A percentile compares a stretch with the other conserved stretches of the same genome.
Evolutionary conservation across 257 asterid genomes (phyloP).

Genomic region (Solanum sejunctum): DNA sequence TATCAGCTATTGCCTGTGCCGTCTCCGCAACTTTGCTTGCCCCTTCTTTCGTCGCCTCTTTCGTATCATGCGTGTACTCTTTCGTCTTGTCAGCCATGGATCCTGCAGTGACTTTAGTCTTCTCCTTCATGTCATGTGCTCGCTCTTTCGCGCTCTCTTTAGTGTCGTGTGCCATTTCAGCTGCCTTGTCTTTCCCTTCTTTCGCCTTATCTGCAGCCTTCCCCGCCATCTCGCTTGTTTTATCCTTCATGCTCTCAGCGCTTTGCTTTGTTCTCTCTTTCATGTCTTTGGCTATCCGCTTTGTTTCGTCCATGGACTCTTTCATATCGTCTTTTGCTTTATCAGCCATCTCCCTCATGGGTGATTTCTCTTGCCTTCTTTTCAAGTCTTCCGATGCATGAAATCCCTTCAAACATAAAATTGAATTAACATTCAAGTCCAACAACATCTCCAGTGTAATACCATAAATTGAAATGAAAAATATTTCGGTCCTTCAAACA

Average conservation of each 20-base stretch:
- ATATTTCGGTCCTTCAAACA: neutral
- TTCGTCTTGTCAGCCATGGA: slow-evolving; percentile 21
- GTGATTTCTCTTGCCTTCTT: slow-evolving; percentile 2
- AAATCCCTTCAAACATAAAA: slow-evolving; percentile 16
- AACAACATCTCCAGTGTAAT: neutral
- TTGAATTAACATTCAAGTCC: neutral
- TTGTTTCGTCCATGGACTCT: slow-evolving; percentile 17
- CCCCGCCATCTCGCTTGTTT: slow-evolving; percentile 3
- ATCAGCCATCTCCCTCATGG: slow-evolving; percentile 1
- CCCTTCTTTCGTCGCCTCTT: slow-evolving; percentile 27
- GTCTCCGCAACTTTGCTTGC: slow-evolving; percentile 17
- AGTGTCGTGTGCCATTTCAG: slow-evolving; percentile 15
- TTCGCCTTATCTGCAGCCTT: slow-evolving; percentile 3
- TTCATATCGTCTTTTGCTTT: neutral
- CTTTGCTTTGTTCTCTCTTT: slow-evolving; percentile 18
- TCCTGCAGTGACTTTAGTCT: slow-evolving; percentile 18
- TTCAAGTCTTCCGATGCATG: slow-evolving; percentile 22
- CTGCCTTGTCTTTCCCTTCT: slow-evolving; percentile 9
- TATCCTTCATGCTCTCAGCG: slow-evolving; percentile 14
- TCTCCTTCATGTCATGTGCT: slow-evolving; percentile 20
- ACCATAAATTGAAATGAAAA: too few species aligned
- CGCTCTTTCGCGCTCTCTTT: slow-evolving; percentile 17
- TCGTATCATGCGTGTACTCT: slow-evolving; percentile 15
- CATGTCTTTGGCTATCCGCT: slow-evolving; percentile 24
- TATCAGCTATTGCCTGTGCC: slow-evolving; percentile 18